Evolutionary conservation across 768 basidiomycete genomes (phyloP).

Genomic region (Boletales sp.): DNA sequence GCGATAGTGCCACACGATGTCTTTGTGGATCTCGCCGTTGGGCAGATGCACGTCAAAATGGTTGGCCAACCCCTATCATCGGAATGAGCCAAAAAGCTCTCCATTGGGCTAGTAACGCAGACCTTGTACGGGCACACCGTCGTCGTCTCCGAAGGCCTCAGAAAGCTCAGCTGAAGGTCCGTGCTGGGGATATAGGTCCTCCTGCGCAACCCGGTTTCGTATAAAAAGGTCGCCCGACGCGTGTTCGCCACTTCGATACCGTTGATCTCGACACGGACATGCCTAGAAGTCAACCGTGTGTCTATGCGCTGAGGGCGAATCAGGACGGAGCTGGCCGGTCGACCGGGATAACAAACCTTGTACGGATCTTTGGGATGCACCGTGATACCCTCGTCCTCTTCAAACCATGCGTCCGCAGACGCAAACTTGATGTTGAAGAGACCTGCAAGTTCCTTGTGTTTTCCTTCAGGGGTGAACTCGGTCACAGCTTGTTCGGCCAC

Average conservation of each 20-base stretch:
- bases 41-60: conserved; percentile 52
- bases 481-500: conserved; percentile 39
- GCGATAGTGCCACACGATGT: conserved; percentile 65
- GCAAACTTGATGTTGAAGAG: conserved; percentile 48
- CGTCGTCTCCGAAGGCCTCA: conserved; percentile 43
- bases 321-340: background rate
- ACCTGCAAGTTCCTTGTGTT: conserved; percentile 39
- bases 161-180: conserved; percentile 49
- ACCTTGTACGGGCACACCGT: conserved; percentile 68
- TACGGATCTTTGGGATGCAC: conserved; percentile 67
- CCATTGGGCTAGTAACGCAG: background rate
- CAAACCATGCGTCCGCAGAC: conserved; percentile 61
- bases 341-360: conserved; percentile 40
- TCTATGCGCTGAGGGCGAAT: conserved; percentile 50
- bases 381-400: conserved; percentile 62
- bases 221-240: conserved; percentile 48
- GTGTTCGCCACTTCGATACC: conserved; percentile 65
- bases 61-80: conserved; percentile 50
- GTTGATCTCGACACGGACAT: conserved; percentile 56
- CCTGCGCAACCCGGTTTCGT: conserved; percentile 53
- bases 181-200: conserved; percentile 61
- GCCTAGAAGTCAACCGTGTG: conserved; percentile 55
- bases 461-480: conserved; percentile 24
- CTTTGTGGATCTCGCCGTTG: conserved; percentile 39
- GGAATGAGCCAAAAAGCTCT: background rate